Percentiles rank a stretch among this genome's conserved stretches.
Evolutionary conservation across 2,329 filamentous ascomycete genomes (phyloP).

Genomic region (Fusarium sp.): DNA sequence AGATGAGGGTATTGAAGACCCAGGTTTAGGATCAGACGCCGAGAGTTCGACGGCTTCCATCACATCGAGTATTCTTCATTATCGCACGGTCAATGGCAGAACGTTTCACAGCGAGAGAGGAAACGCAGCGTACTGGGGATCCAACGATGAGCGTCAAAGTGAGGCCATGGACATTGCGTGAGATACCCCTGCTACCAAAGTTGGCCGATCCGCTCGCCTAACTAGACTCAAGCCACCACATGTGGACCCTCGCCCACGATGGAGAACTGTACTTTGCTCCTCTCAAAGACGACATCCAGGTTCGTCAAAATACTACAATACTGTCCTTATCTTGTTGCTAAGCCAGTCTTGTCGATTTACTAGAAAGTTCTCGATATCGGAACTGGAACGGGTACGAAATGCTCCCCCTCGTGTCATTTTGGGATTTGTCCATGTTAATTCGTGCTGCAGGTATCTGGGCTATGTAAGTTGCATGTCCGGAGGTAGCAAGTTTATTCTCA

Average conservation of each 20-base stretch:
- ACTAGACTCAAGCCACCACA: constrained; percentile 21
- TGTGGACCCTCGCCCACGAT: constrained; percentile 69
- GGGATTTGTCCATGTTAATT: not conserved
- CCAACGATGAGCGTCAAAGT: constrained; percentile 53
- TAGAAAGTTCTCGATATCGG: constrained; percentile 27
- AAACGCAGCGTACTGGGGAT: constrained; percentile 10
- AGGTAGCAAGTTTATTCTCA: not conserved
- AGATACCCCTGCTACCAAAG: not conserved
- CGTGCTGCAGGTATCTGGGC: constrained; percentile 23
- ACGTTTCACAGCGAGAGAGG: not conserved
- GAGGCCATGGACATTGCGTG: constrained; percentile 53
- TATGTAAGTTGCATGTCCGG: constrained; percentile 13
- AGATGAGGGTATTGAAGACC: not conserved
- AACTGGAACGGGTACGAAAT: constrained; percentile 25
- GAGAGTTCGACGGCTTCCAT: not conserved
- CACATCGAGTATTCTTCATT: not conserved
- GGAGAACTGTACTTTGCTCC: constrained; percentile 21
- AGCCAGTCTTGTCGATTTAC: not conserved
- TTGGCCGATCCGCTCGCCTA: not conserved
- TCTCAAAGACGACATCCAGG: constrained; percentile 11
- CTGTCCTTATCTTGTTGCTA: not conserved
- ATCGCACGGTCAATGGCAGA: not conserved
- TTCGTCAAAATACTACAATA: not conserved
- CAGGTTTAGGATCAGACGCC: not conserved
- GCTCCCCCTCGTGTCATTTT: not conserved